Base-by-base conservation (phyloP, 225 moss, liverwort and hornwort species). In the Straminergon stramineum region DNA sequence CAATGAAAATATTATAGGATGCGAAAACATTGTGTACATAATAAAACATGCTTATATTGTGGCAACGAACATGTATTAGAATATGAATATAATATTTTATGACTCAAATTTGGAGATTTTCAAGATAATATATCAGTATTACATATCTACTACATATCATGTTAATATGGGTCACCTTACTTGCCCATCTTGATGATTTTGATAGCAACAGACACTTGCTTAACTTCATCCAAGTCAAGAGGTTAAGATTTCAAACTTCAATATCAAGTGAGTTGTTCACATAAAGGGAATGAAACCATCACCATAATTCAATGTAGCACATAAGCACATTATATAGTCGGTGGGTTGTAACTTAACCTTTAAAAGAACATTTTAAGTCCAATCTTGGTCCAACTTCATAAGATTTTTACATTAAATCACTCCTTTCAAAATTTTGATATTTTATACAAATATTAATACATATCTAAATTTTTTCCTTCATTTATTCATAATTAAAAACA, bases 251-350 rank as follows among this genome's bases (percentile, higher is more conserved):
- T 28, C 17, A 43, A 45, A 45, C 27, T 45, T 28, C 17, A 43
- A 45, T 28, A 9, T 73, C 73, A 43, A 27, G 2, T 43, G 5
- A 43, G 16, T 3, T 43, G 3, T 74, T 45, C 1, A 28, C 10
- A 45, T 0, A 0, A 45, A 28, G 1, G 6, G 6, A 2, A 16
- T 17, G n/a, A 74, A 74, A 74, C 10, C 1, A 4, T 45, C 74
- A 30, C 17, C 6, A 6, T 17, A 31, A 51, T 75, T 0, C 4
- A 75, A 75, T 31, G 11, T 48, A 17, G 18, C 2, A 30, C 17
- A 17, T 30, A 74, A 17, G 18, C 2, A 30, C 17, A 17, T 30
- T 45, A 17, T 0, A 48, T 41, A 43, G 8, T 7, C 0, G 5
- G 1, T 41, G 5, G 9, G 2, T 73, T 73, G 1, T 27, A 73